Base-by-base conservation (phyloP, 768 basidiomycete species). In the Hericium rajendrae region DNA sequence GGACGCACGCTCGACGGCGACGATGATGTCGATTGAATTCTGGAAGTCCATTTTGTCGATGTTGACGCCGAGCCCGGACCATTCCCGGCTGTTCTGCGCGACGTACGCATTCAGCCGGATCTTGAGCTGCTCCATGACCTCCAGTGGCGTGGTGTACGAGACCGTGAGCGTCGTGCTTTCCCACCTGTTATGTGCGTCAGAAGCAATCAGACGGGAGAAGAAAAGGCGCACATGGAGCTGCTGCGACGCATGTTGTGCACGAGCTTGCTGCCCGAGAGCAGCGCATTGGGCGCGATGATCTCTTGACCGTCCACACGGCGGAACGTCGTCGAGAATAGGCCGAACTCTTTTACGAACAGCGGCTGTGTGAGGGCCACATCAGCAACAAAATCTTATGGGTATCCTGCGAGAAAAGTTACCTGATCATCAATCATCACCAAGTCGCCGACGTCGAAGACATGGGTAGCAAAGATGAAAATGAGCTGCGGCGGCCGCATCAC, bases 391-490 rank as follows among this genome's bases (percentile, higher is more conserved):
- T 16, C 49, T 51, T 12, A 16, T 11, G 28, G 26, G 18, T 32
- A 8, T 32, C 9, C 40, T 62, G 63, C 1, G 58, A 20, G 48
- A 1, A 13, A 48, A 26, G 32, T 50, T 68, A 78, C 82, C 69
- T 83, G 79, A 56, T 84, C 82, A 64, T 91, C 89, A 60, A 91
- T 89, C 78, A 91, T 80, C 6, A 91, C 84, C 32, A 90, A 70
- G 64, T 91, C 88, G 6, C 88, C 88, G 6, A 91, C 85, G 66
- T 90, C 88, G 62, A 86, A 91, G n/a, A 88, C 85, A 65, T 91
- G 89, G 0, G 88, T 90, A 1, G 85, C 86, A 68, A 90, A 89
- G 58, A 90, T 89, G 73, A 91, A 91, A 64, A 91, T 86, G 20
- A 91, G 78, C 86, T 88, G 52, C 4, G 18, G 20, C 41, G 39